A percentile compares a stretch with the other conserved stretches of the same genome.
These are phyloP conservation scores for Paracamarosporium sp. DNA, from an alignment of 2,329 filamentous ascomycete genomes.

Conservation along the genomic window DNA sequence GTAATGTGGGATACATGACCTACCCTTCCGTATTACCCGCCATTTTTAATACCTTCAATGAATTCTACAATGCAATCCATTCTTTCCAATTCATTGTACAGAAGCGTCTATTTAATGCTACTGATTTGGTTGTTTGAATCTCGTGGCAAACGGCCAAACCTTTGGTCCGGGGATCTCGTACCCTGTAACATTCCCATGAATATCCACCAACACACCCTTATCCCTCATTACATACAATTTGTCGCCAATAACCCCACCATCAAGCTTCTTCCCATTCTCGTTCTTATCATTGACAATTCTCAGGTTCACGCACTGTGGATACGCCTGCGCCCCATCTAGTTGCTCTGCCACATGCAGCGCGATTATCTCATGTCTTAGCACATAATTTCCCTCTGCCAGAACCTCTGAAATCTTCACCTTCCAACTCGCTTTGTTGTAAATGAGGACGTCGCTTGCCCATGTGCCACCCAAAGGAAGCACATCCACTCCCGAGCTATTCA, in stretches of 20 bases:
- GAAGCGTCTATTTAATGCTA: no score
- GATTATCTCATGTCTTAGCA: constrained; percentile 61
- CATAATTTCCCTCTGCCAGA: constrained; percentile 55
- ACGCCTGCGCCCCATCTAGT: constrained; percentile 58
- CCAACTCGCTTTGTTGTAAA: constrained; percentile 54
- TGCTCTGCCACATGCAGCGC: constrained; percentile 54
- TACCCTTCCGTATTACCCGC: no score
- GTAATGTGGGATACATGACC: no score
- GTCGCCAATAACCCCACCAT: constrained; percentile 54
- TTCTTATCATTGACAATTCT: constrained; percentile 45
- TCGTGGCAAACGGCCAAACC: constrained; percentile 24
- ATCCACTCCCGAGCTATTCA: constrained; percentile 28
- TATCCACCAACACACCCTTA: constrained; percentile 49
- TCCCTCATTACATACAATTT: constrained; percentile 52
- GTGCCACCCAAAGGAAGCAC: constrained; percentile 24
- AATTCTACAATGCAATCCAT: no score
- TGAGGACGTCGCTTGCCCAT: constrained; percentile 41
- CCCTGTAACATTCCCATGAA: constrained; percentile 40
- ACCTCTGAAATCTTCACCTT: constrained; percentile 51
- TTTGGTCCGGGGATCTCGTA: constrained; percentile 51
- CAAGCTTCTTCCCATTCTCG: constrained; percentile 43
- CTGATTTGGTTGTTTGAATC: constrained; percentile 6
- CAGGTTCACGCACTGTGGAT: constrained; percentile 60
- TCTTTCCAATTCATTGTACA: no score
- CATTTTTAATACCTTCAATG: no score